Evolutionary conservation across 225 moss, liverwort and hornwort species (phyloP).

Genomic region (Polytrichum formosum): DNA sequence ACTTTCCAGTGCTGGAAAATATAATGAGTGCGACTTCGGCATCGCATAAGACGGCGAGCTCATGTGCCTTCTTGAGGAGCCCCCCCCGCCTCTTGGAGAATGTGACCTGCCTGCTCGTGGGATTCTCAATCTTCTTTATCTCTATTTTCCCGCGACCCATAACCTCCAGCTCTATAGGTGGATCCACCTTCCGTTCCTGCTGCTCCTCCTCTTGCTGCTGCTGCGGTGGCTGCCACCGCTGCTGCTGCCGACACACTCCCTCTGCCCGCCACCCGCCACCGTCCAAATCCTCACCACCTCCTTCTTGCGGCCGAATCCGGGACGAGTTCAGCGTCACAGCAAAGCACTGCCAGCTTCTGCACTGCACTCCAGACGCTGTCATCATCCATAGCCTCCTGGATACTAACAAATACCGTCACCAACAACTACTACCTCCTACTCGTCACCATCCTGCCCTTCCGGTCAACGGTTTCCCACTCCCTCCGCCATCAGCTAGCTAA

Average conservation of each 20-base stretch:
- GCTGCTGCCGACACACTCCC: constrained; percentile 24
- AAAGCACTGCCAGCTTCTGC: constrained; percentile 37
- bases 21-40: constrained; percentile 51
- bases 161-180: constrained; percentile 37
- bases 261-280: constrained; percentile 28
- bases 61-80: constrained; percentile 53
- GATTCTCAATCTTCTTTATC: constrained; percentile 59
- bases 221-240: constrained; percentile 9
- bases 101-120: constrained; percentile 55
- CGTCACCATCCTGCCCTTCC: too few relatives aligned
- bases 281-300: constrained; percentile 18
- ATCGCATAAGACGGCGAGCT: constrained; percentile 53
- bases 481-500: too few relatives aligned
- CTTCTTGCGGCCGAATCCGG: constrained; percentile 6
- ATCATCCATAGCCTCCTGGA: constrained; percentile 44
- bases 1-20: constrained; percentile 47
- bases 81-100: constrained; percentile 53
- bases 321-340: constrained; percentile 25
- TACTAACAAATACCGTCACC: background rate
- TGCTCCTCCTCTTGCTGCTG: constrained; percentile 26
- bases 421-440: too few relatives aligned
- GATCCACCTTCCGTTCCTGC: constrained; percentile 39
- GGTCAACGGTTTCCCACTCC: too few relatives aligned
- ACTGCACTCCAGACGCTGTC: constrained; percentile 45
- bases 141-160: constrained; percentile 62